A percentile compares a stretch with the other conserved stretches of the same genome.
phyloP scores from a whole-genome alignment of 2,329 filamentous ascomycete genomes.

The Fusarium torulosum region DNA sequence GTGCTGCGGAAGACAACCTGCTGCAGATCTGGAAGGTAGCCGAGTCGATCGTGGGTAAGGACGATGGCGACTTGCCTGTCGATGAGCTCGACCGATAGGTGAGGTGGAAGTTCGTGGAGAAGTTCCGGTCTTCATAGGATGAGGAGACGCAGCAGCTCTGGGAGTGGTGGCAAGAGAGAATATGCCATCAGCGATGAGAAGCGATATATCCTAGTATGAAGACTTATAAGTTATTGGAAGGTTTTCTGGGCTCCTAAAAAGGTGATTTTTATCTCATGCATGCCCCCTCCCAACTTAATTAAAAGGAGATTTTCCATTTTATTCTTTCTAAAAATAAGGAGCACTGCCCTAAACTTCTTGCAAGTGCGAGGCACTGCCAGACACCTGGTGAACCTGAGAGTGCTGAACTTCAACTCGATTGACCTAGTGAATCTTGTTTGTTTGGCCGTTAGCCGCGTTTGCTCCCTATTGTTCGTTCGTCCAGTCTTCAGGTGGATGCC shows the following conservation, averaged over 20 bases:
- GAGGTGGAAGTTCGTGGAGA: conserved; percentile 53
- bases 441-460: conserved; percentile 1
- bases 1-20: conserved; percentile 95
- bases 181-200: conserved; percentile 29
- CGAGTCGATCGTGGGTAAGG: conserved; percentile 82
- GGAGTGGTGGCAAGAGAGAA: conserved; percentile 35
- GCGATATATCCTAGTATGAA: conserved; percentile 38
- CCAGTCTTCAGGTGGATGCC: background rate
- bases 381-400: conserved; percentile 8
- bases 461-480: background rate
- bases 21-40: conserved; percentile 95
- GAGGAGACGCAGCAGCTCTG: conserved; percentile 47
- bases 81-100: conserved; percentile 78
- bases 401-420: background rate
- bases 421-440: background rate
- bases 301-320: background rate
- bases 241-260: conserved; percentile 3
- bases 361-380: conserved; percentile 11
- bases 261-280: conserved; percentile 7
- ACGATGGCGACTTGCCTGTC: conserved; percentile 79
- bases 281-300: conserved; percentile 7
- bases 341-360: background rate
- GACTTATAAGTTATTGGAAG: conserved; percentile 13
- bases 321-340: background rate
- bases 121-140: conserved; percentile 50